These are phyloP conservation scores for Suhomyces coccinellae DNA, from an alignment of 1,139 yeast species.

Conservation along the genomic window DNA sequence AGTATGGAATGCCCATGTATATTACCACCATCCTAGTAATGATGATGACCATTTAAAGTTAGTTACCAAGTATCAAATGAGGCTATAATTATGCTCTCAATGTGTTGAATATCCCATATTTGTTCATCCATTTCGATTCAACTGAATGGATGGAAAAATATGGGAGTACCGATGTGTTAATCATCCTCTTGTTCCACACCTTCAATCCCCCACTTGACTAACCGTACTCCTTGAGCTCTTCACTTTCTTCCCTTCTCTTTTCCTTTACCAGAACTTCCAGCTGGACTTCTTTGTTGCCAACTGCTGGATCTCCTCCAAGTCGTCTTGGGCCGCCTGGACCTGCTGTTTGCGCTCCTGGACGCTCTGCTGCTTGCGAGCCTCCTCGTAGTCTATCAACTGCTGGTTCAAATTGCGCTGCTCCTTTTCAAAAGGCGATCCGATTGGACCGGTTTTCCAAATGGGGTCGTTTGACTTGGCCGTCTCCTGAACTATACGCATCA, in stretches of 20 bases:
- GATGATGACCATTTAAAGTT: too few species aligned
- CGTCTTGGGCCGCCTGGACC: conserved; percentile 45
- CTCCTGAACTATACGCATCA: conserved; percentile 62
- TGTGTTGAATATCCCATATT: too few species aligned
- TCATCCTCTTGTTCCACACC: too few species aligned
- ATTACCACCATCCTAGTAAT: too few species aligned
- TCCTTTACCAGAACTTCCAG: conserved; percentile 18
- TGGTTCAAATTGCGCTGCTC: conserved; percentile 21
- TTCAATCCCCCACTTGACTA: too few species aligned
- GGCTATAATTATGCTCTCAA: too few species aligned
- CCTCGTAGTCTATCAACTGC: conserved; percentile 48
- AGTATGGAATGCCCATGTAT: too few species aligned
- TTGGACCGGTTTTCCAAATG: conserved; percentile 75
- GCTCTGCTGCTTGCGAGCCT: conserved; percentile 50
- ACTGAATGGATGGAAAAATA: too few species aligned
- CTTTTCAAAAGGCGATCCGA: conserved; percentile 63
- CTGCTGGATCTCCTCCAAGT: conserved; percentile 43
- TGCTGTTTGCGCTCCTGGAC: conserved; percentile 46
- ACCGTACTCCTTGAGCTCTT: too few species aligned
- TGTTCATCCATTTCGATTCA: too few species aligned
- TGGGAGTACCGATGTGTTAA: too few species aligned
- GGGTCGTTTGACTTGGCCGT: conserved; percentile 72
- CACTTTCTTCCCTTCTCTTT: not conserved
- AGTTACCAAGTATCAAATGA: too few species aligned
- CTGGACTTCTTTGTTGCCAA: conserved; percentile 31